Evolutionary conservation across 352 stramenopile species (phyloP), one percentile per base, ranked within the genome.

Genomic region (Aphanomyces cochlioides): DNA sequence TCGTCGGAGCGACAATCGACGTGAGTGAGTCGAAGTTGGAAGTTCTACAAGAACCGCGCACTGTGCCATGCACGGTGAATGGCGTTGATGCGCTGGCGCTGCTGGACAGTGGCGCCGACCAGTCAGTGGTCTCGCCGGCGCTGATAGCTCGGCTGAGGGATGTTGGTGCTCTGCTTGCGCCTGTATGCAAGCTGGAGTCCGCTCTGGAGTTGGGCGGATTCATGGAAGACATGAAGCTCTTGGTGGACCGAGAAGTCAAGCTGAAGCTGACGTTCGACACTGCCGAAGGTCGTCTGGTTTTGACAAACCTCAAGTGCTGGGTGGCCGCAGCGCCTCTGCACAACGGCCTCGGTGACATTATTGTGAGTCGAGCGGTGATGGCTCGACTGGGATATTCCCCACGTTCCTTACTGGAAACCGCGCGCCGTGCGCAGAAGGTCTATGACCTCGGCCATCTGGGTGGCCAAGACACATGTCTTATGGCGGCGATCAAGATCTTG

Each of bases 211-310:
- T 58, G 50, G 50, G 50, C 50, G 50, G 50, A 19, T 58, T 58
- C 50, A 58, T 58, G 50, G 50, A 58, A 58, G 50, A 19, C 8
- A 58, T 58, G 50, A 58, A 58, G 50, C 8, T 58, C n/a, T 10
- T 10, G 8, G 50, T 58, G 8, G 50, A 10, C 50, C 50, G 50
- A 12, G 50, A 58, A 53, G 8, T 58, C n/a, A 58, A 58, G 50
- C n/a, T 58, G n/a, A 10, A 19, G 8, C n/a, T 58, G 50, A 58
- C 50, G 7, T 58, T 58, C n/a, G 50, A 58, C 8, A 58, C 50
- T n/a, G 50, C 8, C 50, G 50, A 58, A 19, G 50, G 50, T 21
- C 8, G 8, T 10, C 50, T 58, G 50, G 50, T 58, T 10, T 10
- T 58, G 8, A 58, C 50, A 34, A 58, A 58, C 50, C 50, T 58